Evolutionary conservation across 768 basidiomycete species (phyloP), one percentile per base, ranked within the genome.

Genomic region (Boletus sensibilis): DNA sequence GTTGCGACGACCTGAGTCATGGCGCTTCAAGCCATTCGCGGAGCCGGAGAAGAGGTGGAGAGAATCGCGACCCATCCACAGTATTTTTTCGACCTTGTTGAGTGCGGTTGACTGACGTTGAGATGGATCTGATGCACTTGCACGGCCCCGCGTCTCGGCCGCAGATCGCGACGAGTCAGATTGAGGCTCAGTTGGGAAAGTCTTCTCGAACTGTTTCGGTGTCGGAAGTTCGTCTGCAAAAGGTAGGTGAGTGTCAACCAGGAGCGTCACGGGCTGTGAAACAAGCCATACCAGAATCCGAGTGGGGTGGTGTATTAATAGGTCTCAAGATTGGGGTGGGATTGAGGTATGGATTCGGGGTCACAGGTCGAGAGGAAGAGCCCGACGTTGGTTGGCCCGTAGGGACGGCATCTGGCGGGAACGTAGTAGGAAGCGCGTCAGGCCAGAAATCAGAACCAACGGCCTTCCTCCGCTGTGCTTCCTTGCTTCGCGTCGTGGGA

Each of bases 301-400:
- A 9, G 23, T 21, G 35, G 18, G 43, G 56, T 20, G 49, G 29
- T 16, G 58, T 54, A 45, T 60, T 43, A 43, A 57, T 34, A 50
- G 56, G 37, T 4, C 18, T 27, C 34, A 68, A 20, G 34, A 58
- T 34, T 20, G 76, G 77, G 6, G 74, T 57, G 1, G 75, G 74
- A 56, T 76, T 76, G 58, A 76, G 66, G 53, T 68, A 74, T 13
- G 74, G 73, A 55, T 75, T 76, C 29, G 65, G 58, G 1, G 68
- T 66, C 5, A 49, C 60, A 1, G 62, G 53, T 34, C 66, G 62
- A 0, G 70, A 70, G 27, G 60, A 57, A 25, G 57, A 4, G 31
- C 38, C 35, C 13, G 58, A 35, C 42, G 43, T 37, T 12, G 66
- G 45, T 18, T 57, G 56, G 13, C 34, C 46, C 9, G 39, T 23